Evolutionary conservation across 306 rosid species (phyloP), one percentile per base, ranked within the genome.

Genomic region (Trifolium dubium): DNA sequence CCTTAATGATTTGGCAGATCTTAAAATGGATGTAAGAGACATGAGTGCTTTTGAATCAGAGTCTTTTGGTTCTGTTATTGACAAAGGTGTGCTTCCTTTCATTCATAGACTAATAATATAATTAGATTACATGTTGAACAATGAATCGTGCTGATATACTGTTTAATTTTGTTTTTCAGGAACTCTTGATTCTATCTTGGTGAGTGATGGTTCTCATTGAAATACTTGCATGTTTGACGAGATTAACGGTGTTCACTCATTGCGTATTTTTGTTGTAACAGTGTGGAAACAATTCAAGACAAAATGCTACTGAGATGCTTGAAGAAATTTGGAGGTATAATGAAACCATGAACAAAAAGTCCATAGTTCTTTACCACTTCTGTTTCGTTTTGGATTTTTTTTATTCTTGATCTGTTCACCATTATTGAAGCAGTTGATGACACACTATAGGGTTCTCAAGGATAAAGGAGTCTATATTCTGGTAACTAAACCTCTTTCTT

Each of bases 361-460:
- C 61, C 74, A 56, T 10, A 72, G 35, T 69, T 83, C 46, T 54
- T 73, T 74, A 56, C 15, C 14, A 11, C 69, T 49, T 67, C 64
- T 70, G 41, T 72, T 64, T 63, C 44, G 41, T 77, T 60, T 78
- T 80, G 65, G 44, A 43, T 77, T 69, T 60, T 80, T 82, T 89
- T 80, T 56, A 56, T 80, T 84, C 90, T 85, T 89, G 97, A 89
- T 89, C 73, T 88, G 73, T 86, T 82, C 89, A 86, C 88, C 87
- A 87, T 83, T 88, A 92, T 88, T 88, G 92, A 89, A 89, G 93
- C 92, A 85, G 98, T 92, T 92, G 81, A 86, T 92, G 85, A 86
- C 90, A 89, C 89, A 88, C 86, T 92, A 88, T 85, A 92, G 98
- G 98, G 93, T 89, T 80, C 98, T 92, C 87, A 85, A 88, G 96